These are phyloP conservation scores for Salix purpurea DNA, from an alignment of 345 rosid genomes.

Conservation along the genomic window DNA sequence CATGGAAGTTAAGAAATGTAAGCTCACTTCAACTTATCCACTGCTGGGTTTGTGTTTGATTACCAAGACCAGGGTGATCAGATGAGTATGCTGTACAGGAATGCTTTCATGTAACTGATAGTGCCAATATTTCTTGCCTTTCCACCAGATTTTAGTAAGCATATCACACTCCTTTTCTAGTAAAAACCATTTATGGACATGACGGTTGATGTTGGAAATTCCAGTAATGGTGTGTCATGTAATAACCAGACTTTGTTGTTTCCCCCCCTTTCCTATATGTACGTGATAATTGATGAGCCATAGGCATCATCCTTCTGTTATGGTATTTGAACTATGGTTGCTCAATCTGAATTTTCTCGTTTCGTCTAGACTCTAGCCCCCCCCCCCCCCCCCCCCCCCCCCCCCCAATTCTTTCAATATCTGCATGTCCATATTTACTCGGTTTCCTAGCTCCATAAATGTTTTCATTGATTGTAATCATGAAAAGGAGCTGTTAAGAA, in stretches of 20 bases:
- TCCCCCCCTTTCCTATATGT: not conserved
- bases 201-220: not conserved
- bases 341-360: not conserved
- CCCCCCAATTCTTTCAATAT: not conserved
- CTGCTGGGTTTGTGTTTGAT: not conserved
- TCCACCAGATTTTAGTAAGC: not conserved
- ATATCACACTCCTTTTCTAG: not conserved
- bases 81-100: not conserved
- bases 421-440: not conserved
- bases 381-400: too few relatives aligned
- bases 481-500: conserved; percentile 16
- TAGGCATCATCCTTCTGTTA: not conserved
- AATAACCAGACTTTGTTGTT: not conserved
- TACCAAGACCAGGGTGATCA: not conserved
- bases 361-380: too few relatives aligned
- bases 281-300: not conserved
- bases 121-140: not conserved
- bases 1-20: conserved; percentile 15
- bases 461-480: conserved; percentile 3
- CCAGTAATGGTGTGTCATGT: not conserved
- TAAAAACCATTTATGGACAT: not conserved
- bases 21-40: conserved; percentile 6
- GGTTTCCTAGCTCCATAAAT: not conserved
- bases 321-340: not conserved
- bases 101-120: not conserved